Base-by-base conservation (phyloP, 2,329 filamentous ascomycete genomes). In the Phyllosticta citrichinensis region DNA sequence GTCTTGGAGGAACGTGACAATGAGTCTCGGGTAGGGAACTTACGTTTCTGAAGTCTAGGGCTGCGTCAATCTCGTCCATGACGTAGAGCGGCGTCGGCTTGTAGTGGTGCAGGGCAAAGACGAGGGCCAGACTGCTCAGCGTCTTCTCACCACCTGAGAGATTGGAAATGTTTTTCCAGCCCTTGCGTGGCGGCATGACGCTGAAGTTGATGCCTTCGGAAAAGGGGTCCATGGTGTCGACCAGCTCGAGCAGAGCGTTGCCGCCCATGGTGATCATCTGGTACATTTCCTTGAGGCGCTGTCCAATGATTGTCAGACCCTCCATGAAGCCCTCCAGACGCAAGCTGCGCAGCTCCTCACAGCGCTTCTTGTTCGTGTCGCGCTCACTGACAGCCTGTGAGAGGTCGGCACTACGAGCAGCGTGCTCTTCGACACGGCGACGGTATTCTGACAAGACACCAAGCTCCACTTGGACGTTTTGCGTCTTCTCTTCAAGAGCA, bases 191-290 rank as follows among this genome's bases (percentile, higher is more conserved):
- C 57, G 94, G 95, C 94, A 99, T 99, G 66, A 99, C 95, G 61
- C 87, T 93, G 79, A 99, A 99, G 55, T 97, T 74, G 64, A 99
- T 97, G 25, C 94, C 94, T 75, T 99, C 94, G 6, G 89, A 91
- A 79, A 99, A 99, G 0, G 94, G 94, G 73, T 99, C 95, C 2
- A 99, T 80, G 19, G 88, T 93, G 77, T 99, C 94, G 51, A 99
- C 94, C 24, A 99, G 85, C 74, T 99, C 95, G 12, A 99, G 83
- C 77, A 99, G 94, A 0, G 94, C 94, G 69, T 99, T 99, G 61
- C 94, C 94, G 64, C 94, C 94, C 91, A 99, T 97, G 22, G 94
- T 99, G 73, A 99, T 99, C 92, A 99, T 97, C 73, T 99, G 94
- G 77, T 99, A 99, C 94, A 99, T 99, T 71, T 99, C 94, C 79